Conservation (phyloP, 805 yeast genomes). For the Zygoascus flipseniorum region DNA sequence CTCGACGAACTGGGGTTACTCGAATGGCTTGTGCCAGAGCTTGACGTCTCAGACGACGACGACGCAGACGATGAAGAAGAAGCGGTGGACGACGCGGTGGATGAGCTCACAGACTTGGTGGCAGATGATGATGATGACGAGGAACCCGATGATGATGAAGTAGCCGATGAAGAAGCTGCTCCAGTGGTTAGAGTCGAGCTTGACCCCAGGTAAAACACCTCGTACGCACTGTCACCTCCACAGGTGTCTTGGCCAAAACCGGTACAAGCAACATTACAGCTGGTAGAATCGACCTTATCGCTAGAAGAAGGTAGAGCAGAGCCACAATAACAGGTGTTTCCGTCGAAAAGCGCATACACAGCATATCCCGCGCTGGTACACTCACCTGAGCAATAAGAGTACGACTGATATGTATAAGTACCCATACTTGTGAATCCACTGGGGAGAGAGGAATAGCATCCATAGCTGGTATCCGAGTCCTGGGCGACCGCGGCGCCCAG, state of each 20-base stretch:
- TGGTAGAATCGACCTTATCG: conserved; percentile 20
- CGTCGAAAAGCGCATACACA: conserved; percentile 40
- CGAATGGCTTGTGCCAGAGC: conserved; percentile 11
- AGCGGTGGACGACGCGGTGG: conserved; percentile 21
- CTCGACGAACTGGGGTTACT: conserved; percentile 10
- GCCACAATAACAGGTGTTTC: conserved; percentile 63
- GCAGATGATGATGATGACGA: conserved; percentile 18
- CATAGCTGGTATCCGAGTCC: conserved; percentile 6
- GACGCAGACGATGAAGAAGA: conserved; percentile 12
- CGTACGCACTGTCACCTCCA: conserved; percentile 44
- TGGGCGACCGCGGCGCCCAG: background rate
- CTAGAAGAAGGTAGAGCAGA: conserved; percentile 34
- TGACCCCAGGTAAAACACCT: conserved; percentile 21
- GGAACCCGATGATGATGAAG: conserved; percentile 17
- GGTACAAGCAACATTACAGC: conserved; percentile 42
- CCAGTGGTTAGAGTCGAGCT: conserved; percentile 9
- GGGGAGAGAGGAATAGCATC: conserved; percentile 10
- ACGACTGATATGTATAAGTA: conserved; percentile 55
- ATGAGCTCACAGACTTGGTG: conserved; percentile 15
- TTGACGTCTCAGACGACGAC: conserved; percentile 17
- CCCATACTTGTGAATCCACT: conserved; percentile 13
- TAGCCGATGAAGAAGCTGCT: conserved; percentile 10
- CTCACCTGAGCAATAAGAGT: conserved; percentile 40
- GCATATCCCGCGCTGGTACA: conserved; percentile 41
- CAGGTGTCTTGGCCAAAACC: conserved; percentile 61